A percentile compares a stretch with the other conserved stretches of the same genome.
phyloP scores from a whole-genome alignment of 441 rosid genomes.

The Melastoma candidum region DNA sequence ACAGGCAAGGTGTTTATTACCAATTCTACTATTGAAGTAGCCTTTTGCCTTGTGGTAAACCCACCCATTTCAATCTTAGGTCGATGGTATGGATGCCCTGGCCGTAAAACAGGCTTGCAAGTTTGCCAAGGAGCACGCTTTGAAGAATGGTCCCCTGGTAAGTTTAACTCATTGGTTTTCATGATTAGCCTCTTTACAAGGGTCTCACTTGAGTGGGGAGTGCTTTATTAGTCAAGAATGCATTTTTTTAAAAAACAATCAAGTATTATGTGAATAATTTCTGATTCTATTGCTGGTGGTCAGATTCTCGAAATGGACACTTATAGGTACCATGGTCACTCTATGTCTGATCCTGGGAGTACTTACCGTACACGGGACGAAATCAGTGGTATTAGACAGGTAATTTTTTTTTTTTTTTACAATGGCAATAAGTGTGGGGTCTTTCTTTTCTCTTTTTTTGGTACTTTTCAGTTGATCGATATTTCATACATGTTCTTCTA shows the following conservation, averaged over 20 bases:
- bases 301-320: constrained; percentile 99
- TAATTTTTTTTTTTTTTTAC: constrained; percentile 13
- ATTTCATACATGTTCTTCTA: no score
- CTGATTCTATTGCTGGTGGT: constrained; percentile 15
- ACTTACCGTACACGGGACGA: constrained; percentile 98
- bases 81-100: constrained; percentile 93
- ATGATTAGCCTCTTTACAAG: neutral
- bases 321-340: constrained; percentile 93
- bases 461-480: no score
- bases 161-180: neutral
- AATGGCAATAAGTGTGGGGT: neutral
- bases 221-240: no score
- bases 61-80: constrained; percentile 26
- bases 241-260: no score
- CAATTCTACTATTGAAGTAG: no score
- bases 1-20: no score
- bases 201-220: neutral
- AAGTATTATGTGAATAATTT: neutral
- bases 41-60: no score
- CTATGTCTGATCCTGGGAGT: constrained; percentile 99
- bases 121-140: constrained; percentile 83
- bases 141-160: constrained; percentile 88
- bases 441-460: neutral
- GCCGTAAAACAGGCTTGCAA: constrained; percentile 96
- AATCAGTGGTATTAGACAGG: constrained; percentile 93